These are phyloP conservation scores for Fusarium coffeatum DNA, from an alignment of 2,329 filamentous ascomycete genomes.

Conservation along the genomic window DNA sequence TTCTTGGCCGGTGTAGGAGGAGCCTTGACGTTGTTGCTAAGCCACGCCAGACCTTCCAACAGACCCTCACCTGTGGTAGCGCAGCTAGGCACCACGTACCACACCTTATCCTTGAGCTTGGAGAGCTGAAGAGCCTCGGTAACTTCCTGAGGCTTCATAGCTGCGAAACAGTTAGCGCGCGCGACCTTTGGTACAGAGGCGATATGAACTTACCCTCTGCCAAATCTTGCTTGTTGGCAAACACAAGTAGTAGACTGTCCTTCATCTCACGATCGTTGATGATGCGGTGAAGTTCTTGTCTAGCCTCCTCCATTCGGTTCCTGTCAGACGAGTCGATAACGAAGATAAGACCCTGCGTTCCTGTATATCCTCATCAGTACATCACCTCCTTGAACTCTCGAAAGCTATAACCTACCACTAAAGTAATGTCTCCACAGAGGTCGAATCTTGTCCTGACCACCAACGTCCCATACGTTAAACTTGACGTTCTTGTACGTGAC, in stretches of 20 bases:
- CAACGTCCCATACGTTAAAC: slow-evolving; percentile 99
- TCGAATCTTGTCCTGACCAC: slow-evolving; percentile 98
- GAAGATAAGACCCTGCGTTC: slow-evolving; percentile 98
- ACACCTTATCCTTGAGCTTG: slow-evolving; percentile 84
- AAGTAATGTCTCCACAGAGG: slow-evolving; percentile 99
- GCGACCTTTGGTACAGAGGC: too few relatives aligned
- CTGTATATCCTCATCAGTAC: slow-evolving; percentile 56
- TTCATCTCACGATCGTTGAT: slow-evolving; percentile 98
- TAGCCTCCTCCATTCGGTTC: slow-evolving; percentile 90
- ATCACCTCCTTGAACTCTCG: not conserved
- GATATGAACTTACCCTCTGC: slow-evolving; percentile 68
- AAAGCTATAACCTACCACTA: slow-evolving; percentile 66
- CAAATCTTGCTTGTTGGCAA: slow-evolving; percentile 99
- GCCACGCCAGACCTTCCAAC: slow-evolving; percentile 83
- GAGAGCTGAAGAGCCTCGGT: slow-evolving; percentile 80
- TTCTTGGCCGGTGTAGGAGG: slow-evolving; percentile 67
- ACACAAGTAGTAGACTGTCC: slow-evolving; percentile 92
- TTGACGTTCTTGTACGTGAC: slow-evolving; percentile 99
- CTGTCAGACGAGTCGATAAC: slow-evolving; percentile 97
- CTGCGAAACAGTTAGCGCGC: slow-evolving; percentile 55
- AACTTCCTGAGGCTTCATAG: slow-evolving; percentile 83
- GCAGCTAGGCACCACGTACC: slow-evolving; percentile 86
- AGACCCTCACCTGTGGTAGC: slow-evolving; percentile 85
- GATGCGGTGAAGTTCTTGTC: slow-evolving; percentile 94
- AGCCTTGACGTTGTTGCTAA: slow-evolving; percentile 85